Evolutionary conservation across 768 basidiomycete genomes (phyloP).

Genomic region (Termitomyces sp.): DNA sequence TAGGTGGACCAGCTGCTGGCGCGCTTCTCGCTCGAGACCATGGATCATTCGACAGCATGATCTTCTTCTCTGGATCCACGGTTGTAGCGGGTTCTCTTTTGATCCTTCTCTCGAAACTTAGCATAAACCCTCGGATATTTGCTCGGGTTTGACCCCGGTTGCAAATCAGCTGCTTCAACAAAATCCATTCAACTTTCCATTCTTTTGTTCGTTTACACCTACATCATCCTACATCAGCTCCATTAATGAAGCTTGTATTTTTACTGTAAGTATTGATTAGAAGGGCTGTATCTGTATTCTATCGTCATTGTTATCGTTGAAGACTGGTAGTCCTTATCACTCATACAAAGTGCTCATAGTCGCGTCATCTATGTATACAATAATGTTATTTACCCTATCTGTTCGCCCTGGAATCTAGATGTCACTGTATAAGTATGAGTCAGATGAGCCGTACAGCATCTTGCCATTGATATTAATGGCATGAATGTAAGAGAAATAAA

Average conservation of each 20-base stretch:
- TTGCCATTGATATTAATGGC: no score
- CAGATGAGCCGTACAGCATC: no score
- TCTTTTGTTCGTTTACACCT: background rate
- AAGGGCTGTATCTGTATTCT: background rate
- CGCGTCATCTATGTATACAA: background rate
- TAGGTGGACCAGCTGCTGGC: slow-evolving; percentile 62
- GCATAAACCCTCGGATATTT: slow-evolving; percentile 34
- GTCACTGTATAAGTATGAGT: background rate
- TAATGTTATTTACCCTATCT: background rate
- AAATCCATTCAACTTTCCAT: background rate
- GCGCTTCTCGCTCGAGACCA: slow-evolving; percentile 40
- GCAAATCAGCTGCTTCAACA: background rate
- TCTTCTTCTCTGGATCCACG: slow-evolving; percentile 53
- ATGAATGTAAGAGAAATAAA: no score
- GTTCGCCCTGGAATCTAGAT: background rate
- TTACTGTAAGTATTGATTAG: background rate
- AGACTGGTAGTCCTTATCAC: background rate
- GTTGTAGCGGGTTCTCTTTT: slow-evolving; percentile 55
- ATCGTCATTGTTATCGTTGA: background rate
- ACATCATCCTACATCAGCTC: no score
- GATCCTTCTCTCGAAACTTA: slow-evolving; percentile 44
- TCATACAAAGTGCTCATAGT: background rate
- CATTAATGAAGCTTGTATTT: slow-evolving; percentile 1
- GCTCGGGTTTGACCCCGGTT: slow-evolving; percentile 28
- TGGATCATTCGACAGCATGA: slow-evolving; percentile 45